Evolutionary conservation across 2,329 filamentous ascomycete species (phyloP), one percentile per base, ranked within the genome.

Genomic region (Daldinia eschscholtzii): DNA sequence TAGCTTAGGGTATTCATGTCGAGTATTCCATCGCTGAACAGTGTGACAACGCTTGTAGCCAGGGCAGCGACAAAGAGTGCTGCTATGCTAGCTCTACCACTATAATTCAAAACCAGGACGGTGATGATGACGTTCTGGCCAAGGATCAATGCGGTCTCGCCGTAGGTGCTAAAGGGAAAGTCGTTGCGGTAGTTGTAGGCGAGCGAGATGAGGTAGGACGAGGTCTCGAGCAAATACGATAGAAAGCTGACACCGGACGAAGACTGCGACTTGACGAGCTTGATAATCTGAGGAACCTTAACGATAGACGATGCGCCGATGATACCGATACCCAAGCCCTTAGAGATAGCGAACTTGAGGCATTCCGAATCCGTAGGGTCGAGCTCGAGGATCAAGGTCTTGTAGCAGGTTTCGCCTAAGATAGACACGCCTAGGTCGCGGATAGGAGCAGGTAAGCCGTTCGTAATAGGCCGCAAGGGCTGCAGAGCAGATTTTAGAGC

Each of bases 261-360:
- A 57, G 93, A 97, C 76, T 90, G 88, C 55, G 93, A 94, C 77
- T 86, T 86, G 76, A 96, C 82, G 58, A 99, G 90, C 85, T 99
- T 99, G 80, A 98, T 81, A 79, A 99, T 95, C 85, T 99, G 96
- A 0, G 96, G 96, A 28, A 99, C 90, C 84, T 99, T 99, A 84
- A 99, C 94, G 75, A 98, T 89, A 61, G 93, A 91, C 30, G 92
- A 94, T 60, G 94, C 93, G 73, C 88, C 91, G 78, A 99, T 94
- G 82, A 99, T 99, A 79, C 91, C 96, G 74, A 98, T 91, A 64
- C 96, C 95, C 15, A 99, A 90, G 2, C 87, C 93, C 84, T 99
- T 99, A 77, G 93, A 97, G 78, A 98, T 88, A 74, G 90, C 94
- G 58, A 98, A 89, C 79, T 96, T 96, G 76, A 97, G 83, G 85